Percentiles rank a stretch among this genome's conserved stretches.
Evolutionary conservation across 2,329 filamentous ascomycete species (phyloP).

Genomic region (Penicillium sumatraense): DNA sequence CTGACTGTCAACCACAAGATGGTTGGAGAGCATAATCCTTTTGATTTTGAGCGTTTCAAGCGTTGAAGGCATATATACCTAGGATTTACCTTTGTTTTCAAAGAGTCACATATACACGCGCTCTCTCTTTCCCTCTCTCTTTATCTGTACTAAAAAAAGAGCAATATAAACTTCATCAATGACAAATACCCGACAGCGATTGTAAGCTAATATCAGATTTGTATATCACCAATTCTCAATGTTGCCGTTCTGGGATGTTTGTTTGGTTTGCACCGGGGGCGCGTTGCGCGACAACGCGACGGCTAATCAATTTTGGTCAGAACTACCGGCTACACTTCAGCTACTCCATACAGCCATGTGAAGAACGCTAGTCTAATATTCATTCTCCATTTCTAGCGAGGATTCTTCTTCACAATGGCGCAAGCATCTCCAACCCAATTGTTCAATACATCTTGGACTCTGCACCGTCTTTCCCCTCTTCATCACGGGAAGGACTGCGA

Average conservation of each 20-base stretch:
- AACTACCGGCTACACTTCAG: not conserved
- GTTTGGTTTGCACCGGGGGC: conserved; percentile 23
- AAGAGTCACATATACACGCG: no score
- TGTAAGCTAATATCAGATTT: no score
- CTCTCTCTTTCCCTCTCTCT: no score
- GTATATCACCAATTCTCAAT: not conserved
- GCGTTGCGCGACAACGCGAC: conserved; percentile 18
- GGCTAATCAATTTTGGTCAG: not conserved
- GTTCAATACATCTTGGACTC: conserved; percentile 59
- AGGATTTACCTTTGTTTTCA: not conserved
- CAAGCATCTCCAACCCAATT: conserved; percentile 43
- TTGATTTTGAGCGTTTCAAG: conserved; percentile 20
- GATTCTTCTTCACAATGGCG: conserved; percentile 27
- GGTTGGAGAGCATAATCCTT: conserved; percentile 39
- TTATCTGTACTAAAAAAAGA: not conserved
- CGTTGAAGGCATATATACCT: conserved; percentile 14
- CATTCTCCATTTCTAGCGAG: not conserved
- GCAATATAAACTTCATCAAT: not conserved
- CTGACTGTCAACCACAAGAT: conserved; percentile 32
- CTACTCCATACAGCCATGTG: not conserved
- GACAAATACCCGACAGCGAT: no score
- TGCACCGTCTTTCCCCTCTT: conserved; percentile 59
- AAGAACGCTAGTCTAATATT: conserved; percentile 3
- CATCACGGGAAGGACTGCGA: conserved; percentile 50
- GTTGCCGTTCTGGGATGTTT: conserved; percentile 15